phyloP scores from a whole-genome alignment of 2,329 filamentous ascomycete genomes.

The Botrytis galanthina region DNA sequence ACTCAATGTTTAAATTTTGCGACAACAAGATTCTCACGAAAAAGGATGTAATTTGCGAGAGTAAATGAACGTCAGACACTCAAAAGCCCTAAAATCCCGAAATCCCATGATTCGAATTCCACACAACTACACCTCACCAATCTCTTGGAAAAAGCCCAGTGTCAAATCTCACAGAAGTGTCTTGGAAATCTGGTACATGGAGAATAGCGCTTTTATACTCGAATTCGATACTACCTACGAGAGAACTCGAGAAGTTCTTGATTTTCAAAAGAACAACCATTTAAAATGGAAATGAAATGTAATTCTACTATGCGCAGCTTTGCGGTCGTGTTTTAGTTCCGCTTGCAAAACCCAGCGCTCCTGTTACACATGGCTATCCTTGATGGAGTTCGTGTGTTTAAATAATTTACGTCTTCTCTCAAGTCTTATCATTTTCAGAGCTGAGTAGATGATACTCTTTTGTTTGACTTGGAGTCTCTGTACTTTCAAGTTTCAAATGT shows the following conservation, averaged over 20 bases:
- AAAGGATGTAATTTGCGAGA: background rate
- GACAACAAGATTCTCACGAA: no score
- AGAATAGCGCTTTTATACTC: background rate
- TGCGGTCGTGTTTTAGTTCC: rapidly evolving
- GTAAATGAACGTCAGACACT: background rate
- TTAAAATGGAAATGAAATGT: background rate
- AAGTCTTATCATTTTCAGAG: background rate
- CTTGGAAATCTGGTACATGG: background rate
- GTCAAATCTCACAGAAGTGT: background rate
- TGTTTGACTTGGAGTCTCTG: background rate
- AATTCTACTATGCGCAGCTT: background rate
- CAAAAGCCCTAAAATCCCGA: background rate
- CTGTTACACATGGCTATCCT: background rate
- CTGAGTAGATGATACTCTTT: background rate
- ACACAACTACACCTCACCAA: background rate
- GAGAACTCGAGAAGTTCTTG: background rate
- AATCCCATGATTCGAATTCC: background rate
- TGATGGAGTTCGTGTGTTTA: background rate
- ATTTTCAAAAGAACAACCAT: background rate
- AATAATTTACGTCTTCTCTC: background rate
- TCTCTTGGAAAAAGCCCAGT: background rate
- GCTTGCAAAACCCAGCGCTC: background rate
- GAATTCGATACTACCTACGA: background rate
- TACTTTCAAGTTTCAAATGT: background rate
- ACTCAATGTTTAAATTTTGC: background rate